These are phyloP conservation scores for Aureobasidium sp. DNA, from an alignment of 2,329 filamentous ascomycete species.

Conservation along the genomic window DNA sequence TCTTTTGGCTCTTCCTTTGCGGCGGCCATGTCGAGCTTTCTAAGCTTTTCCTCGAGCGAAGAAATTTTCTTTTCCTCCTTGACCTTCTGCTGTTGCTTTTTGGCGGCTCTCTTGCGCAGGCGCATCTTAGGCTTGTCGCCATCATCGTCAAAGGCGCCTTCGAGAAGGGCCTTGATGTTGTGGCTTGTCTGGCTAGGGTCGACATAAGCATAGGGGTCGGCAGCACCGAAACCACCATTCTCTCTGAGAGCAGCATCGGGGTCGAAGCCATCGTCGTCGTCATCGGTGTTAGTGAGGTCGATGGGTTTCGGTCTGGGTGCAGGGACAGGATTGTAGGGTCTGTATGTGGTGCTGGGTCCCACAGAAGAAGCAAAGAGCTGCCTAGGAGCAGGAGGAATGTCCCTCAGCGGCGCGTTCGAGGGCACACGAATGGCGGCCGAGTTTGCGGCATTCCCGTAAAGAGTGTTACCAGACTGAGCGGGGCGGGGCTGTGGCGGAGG, in stretches of 20 bases:
- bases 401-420: slow-evolving; percentile 38
- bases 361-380: slow-evolving; percentile 48
- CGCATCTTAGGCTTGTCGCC: slow-evolving; percentile 47
- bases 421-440: slow-evolving; percentile 38
- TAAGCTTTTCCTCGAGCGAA: slow-evolving; percentile 38
- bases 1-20: slow-evolving; percentile 44
- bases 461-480: slow-evolving; percentile 6
- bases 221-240: slow-evolving; percentile 44
- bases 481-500: neutral
- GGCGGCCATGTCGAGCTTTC: slow-evolving; percentile 41
- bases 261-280: slow-evolving; percentile 40
- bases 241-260: slow-evolving; percentile 41
- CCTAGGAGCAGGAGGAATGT: slow-evolving; percentile 44
- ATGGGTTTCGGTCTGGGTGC: slow-evolving; percentile 34
- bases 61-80: slow-evolving; percentile 29
- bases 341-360: slow-evolving; percentile 31
- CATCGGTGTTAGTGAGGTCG: slow-evolving; percentile 40
- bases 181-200: slow-evolving; percentile 65
- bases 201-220: slow-evolving; percentile 55
- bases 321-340: slow-evolving; percentile 40
- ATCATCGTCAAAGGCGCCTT: slow-evolving; percentile 72
- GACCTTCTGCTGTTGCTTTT: slow-evolving; percentile 22
- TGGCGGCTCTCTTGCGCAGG: slow-evolving; percentile 40
- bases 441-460: slow-evolving; percentile 11
- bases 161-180: slow-evolving; percentile 74